Percentiles rank a stretch among this genome's conserved stretches.
Conservation (phyloP, 2,329 filamentous ascomycete species). For the Diaporthe nobilis region DNA sequence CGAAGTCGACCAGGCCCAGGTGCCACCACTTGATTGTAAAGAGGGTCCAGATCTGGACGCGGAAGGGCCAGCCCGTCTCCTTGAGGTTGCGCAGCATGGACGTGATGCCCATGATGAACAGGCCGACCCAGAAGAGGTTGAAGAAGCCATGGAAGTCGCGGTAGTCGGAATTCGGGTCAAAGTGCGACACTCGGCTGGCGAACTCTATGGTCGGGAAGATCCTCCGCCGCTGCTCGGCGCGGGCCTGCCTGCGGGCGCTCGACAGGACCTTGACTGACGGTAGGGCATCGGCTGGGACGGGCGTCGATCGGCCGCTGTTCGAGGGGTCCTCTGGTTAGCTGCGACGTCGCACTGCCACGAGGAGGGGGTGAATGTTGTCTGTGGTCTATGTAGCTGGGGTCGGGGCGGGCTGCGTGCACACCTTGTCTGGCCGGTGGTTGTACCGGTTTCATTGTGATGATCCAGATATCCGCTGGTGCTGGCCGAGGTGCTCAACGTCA, state of each 20-base stretch:
- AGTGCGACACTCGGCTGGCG: constrained; percentile 91
- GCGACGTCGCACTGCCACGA: background rate
- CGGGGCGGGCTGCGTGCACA: constrained; percentile 45
- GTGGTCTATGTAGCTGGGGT: constrained; percentile 8
- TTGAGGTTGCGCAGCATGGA: constrained; percentile 94
- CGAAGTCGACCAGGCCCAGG: constrained; percentile 83
- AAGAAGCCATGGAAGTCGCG: constrained; percentile 98
- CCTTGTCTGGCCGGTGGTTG: constrained; percentile 62
- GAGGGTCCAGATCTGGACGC: constrained; percentile 88
- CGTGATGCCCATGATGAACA: constrained; percentile 97
- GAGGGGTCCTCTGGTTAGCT: constrained; percentile 36
- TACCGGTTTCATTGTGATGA: constrained; percentile 51
- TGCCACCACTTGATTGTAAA: constrained; percentile 93
- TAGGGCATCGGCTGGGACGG: constrained; percentile 89
- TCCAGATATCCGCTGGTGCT: constrained; percentile 55
- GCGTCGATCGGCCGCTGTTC: constrained; percentile 83
- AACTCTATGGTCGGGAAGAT: constrained; percentile 96
- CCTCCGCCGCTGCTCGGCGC: constrained; percentile 84
- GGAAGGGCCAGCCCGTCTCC: constrained; percentile 89
- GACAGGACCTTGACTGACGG: constrained; percentile 91
- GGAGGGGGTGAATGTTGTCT: background rate
- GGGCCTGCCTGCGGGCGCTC: constrained; percentile 84
- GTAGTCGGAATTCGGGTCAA: constrained; percentile 93
- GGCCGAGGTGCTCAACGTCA: constrained; percentile 54
- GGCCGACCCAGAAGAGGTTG: constrained; percentile 96